A percentile compares a stretch with the other conserved stretches of the same genome.
phyloP scores from a whole-genome alignment of 2,329 filamentous ascomycete genomes.

The Bipolaris oryzae region DNA sequence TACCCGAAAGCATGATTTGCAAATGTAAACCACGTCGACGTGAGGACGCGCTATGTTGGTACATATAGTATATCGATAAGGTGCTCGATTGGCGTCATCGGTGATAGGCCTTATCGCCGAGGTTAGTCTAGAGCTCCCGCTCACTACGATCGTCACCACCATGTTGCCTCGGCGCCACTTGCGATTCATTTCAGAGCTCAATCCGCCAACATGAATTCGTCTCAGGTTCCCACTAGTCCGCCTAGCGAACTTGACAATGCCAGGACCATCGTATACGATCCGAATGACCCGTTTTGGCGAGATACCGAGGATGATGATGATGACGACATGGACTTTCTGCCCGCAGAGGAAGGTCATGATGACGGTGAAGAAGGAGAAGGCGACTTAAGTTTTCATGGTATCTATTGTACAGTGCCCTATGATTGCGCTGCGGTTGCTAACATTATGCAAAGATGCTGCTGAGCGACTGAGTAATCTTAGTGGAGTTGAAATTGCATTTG shows the following conservation, averaged over 20 bases:
- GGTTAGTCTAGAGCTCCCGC: conserved; percentile 13
- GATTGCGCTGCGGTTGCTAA: conserved; percentile 5
- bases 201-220: conserved; percentile 33
- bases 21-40: not conserved
- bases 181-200: conserved; percentile 2
- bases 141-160: conserved; percentile 8
- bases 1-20: not conserved
- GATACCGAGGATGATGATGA: conserved; percentile 46
- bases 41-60: not conserved
- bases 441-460: conserved; percentile 43
- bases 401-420: not conserved
- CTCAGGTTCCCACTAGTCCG: conserved; percentile 28
- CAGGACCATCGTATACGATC: conserved; percentile 40
- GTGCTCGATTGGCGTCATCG: conserved; percentile 5
- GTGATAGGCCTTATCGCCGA: conserved; percentile 14
- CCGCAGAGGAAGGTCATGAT: conserved; percentile 50
- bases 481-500: conserved; percentile 51
- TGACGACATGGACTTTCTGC: conserved; percentile 60
- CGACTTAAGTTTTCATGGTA: conserved; percentile 47
- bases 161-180: conserved; percentile 14
- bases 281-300: conserved; percentile 42
- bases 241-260: conserved; percentile 35
- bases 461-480: conserved; percentile 51
- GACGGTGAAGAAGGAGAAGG: conserved; percentile 49
- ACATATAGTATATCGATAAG: conserved; percentile 13